Evolutionary conservation across 192 early-diverging fungal genomes (phyloP), one percentile per base, ranked within the genome.

Genomic region (Backusella psychrophila): DNA sequence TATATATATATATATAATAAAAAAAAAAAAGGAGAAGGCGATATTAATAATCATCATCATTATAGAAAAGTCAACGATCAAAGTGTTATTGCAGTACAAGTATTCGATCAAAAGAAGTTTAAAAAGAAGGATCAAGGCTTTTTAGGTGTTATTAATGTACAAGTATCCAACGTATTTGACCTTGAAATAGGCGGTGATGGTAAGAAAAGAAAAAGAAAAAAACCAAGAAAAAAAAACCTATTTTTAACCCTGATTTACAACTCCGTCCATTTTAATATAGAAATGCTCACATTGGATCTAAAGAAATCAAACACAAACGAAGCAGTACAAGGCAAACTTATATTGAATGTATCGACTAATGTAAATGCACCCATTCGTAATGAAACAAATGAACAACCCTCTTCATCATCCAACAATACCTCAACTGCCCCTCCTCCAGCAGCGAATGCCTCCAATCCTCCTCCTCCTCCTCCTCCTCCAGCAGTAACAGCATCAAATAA

Each of bases 61-160:
- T 42, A 67, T 78, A 93, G 92, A 34, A 86, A 88, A 80, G 91
- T 93, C 17, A 89, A 85, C n/a, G 91, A 92, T 82, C 85, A 78
- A 75, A 94, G 93, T 75, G 90, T 94, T 19, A 86, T 99, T 71
- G 93, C 96, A 4, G 91, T 97, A 72, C 97, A 99, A 87, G 92
- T 99, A 38, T 99, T 98, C 88, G 97, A 99, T 86, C 96, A 99
- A 86, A 91, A 93, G 80, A 97, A 97, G 81, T 99, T 95, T 83
- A 96, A 97, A 82, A 96, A 90, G 86, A 93, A 89, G 76, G 88
- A 90, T 56, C 94, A 95, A 82, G 93, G 93, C 66, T 99, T 99
- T 77, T 85, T 97, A 35, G 96, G 96, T 53, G 94, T 96, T 53
- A 89, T 96, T 77, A 96, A 96, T 78, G 86, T 97, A 31, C 89